A percentile compares a stretch with the other conserved stretches of the same genome.
These are phyloP conservation scores for Margaritispora aquatica DNA, from an alignment of 495 filamentous ascomycete genomes.

Conservation along the genomic window DNA sequence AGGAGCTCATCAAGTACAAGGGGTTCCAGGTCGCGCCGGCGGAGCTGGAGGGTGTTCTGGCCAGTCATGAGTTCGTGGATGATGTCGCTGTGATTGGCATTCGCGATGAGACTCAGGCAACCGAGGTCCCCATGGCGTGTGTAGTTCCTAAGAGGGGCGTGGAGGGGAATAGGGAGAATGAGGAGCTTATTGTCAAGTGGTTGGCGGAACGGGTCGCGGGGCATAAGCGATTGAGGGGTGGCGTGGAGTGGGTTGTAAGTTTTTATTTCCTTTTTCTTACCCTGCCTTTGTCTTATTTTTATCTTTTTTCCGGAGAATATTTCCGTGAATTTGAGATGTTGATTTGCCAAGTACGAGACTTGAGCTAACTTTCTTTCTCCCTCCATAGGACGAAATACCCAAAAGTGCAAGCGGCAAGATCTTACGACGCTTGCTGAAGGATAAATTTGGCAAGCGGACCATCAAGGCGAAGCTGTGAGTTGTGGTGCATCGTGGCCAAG, in stretches of 20 bases:
- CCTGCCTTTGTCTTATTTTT: too few species aligned
- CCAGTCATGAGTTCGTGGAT: constrained; percentile 59
- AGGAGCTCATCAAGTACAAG: constrained; percentile 65
- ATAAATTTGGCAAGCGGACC: constrained; percentile 13
- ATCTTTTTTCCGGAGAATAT: too few species aligned
- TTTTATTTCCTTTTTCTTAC: too few species aligned
- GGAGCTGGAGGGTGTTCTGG: constrained; percentile 65
- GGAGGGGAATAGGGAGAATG: constrained; percentile 39
- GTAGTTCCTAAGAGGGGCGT: constrained; percentile 56
- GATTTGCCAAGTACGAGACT: too few species aligned
- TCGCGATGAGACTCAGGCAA: constrained; percentile 58
- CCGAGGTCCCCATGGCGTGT: constrained; percentile 79
- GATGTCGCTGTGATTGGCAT: constrained; percentile 60
- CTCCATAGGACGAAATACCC: constrained; percentile 70
- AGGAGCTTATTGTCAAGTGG: constrained; percentile 56
- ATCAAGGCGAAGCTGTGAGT: constrained; percentile 16
- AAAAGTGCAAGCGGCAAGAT: constrained; percentile 87
- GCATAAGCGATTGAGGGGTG: constrained; percentile 75
- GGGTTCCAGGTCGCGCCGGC: constrained; percentile 73
- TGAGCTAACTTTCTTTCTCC: too few species aligned
- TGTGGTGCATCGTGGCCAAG: too few species aligned
- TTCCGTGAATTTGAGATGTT: too few species aligned
- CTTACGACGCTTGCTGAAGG: constrained; percentile 56
- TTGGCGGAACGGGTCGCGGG: constrained; percentile 42
- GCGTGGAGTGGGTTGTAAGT: constrained; percentile 75